Evolutionary conservation across 2,329 filamentous ascomycete species (phyloP).

Genomic region (Paecilomyces formosus): DNA sequence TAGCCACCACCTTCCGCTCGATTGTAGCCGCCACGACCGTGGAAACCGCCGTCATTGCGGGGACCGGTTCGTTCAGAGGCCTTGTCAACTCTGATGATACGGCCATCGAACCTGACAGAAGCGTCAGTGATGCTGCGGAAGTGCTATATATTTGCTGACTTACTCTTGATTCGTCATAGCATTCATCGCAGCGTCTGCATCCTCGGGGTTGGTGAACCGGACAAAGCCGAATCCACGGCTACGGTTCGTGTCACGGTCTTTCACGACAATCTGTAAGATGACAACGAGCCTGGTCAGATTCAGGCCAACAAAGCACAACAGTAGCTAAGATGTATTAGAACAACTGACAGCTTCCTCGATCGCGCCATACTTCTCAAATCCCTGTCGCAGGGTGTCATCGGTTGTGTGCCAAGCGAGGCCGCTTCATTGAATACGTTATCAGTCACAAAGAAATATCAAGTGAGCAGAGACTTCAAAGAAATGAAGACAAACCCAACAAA

Average conservation of each 20-base stretch:
- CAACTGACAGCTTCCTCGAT: constrained; percentile 90
- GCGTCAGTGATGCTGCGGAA: constrained; percentile 5
- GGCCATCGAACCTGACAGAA: constrained; percentile 72
- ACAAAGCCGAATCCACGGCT: constrained; percentile 98
- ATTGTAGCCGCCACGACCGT: constrained; percentile 21
- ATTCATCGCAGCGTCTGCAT: constrained; percentile 35
- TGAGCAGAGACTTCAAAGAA: constrained; percentile 5
- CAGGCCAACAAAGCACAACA: constrained; percentile 4
- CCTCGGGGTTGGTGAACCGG: constrained; percentile 56
- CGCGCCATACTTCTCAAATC: constrained; percentile 84
- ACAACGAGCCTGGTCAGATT: constrained; percentile 1
- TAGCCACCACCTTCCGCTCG: constrained; percentile 19
- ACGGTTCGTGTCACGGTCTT: constrained; percentile 92
- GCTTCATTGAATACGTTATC: constrained; percentile 40
- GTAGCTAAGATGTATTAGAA: constrained; percentile 5
- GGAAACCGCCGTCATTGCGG: constrained; percentile 45
- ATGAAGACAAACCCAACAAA: constrained; percentile 72
- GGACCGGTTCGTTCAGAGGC: constrained; percentile 71
- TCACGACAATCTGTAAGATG: constrained; percentile 74
- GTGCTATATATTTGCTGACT: constrained; percentile 26
- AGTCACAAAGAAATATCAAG: constrained; percentile 12
- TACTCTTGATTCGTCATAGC: constrained; percentile 59
- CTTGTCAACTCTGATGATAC: constrained; percentile 90
- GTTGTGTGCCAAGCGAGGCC: constrained; percentile 99
- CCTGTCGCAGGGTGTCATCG: constrained; percentile 74